Evolutionary conservation across 768 basidiomycete genomes (phyloP), one percentile per base, ranked within the genome.

Genomic region (Collybia sp.): DNA sequence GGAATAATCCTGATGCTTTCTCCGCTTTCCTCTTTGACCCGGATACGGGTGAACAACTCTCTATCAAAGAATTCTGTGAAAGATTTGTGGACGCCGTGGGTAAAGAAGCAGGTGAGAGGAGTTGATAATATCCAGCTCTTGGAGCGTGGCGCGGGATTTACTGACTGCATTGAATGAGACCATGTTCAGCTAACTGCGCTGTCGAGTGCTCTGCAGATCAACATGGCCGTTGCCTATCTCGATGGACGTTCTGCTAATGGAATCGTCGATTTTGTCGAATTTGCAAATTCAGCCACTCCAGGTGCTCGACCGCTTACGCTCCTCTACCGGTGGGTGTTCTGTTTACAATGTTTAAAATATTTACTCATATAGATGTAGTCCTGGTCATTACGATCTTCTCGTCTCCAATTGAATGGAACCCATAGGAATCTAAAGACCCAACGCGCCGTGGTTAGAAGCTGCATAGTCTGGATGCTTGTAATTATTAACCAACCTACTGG

Each of bases 371-470:
- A 37, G 6, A 37, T 41, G 11, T 47, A 91, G 90, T 41, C 91
- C 92, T 15, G 91, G 92, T 8, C 92, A 94, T 60, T 94, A 89
- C 63, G 92, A 94, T 65, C 84, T 93, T 42, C 66, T 89, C 11
- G 54, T 25, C 3, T 25, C 25, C 25, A 25, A 8, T 4, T 25
- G 25, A 25, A 25, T 25, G 25, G 8, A 25, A 8, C 25, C 4
- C 3, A 8, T 4, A 4, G 8, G 25, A 25, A 25, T 25, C 4
- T 25, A 25, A 25, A 25, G 8, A 4, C n/a, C n/a, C 25, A 4
- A 8, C 25, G 8, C 8, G 8, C 25, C 25, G 25, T 8, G 25
- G 8, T 25, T 25, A 25, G 25, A 25, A 25, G 25, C 25, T 25
- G 25, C 8, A 25, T 25, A 25, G 4, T 25, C 8, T 4, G 25